Conservation (phyloP, 2,329 filamentous ascomycete species). For the Fusarium citri region DNA sequence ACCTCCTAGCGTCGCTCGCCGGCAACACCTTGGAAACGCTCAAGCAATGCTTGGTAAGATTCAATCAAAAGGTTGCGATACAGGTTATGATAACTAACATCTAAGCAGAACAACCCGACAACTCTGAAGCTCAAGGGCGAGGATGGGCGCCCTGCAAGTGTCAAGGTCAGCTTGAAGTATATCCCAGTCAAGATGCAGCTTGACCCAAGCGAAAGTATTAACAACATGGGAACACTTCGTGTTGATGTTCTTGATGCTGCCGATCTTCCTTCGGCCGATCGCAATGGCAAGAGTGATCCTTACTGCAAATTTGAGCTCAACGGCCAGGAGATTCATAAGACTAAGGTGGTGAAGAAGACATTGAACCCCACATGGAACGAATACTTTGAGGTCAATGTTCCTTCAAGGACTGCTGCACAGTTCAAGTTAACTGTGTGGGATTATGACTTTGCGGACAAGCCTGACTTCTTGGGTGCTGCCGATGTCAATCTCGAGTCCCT, state of each 20-base stretch:
- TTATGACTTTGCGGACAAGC: constrained; percentile 96
- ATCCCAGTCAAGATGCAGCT: constrained; percentile 94
- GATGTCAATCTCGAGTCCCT: constrained; percentile 81
- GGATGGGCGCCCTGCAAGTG: constrained; percentile 75
- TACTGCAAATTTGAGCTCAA: constrained; percentile 96
- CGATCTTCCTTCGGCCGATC: constrained; percentile 91
- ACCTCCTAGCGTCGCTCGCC: constrained; percentile 82
- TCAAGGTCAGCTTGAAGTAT: constrained; percentile 94
- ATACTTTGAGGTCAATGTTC: constrained; percentile 85
- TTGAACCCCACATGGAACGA: constrained; percentile 96
- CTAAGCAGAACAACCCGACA: constrained; percentile 83
- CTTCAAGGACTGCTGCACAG: constrained; percentile 85
- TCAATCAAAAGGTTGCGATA: too few species aligned
- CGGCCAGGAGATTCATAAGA: constrained; percentile 92
- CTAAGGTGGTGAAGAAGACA: constrained; percentile 96
- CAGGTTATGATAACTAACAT: not conserved
- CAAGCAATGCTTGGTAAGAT: constrained; percentile 83
- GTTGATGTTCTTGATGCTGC: constrained; percentile 91
- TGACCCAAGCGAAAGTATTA: constrained; percentile 95
- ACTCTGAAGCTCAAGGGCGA: constrained; percentile 82
- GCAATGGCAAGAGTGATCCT: constrained; percentile 96
- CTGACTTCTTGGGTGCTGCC: constrained; percentile 86
- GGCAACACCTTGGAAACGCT: constrained; percentile 89
- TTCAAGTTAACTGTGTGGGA: constrained; percentile 89
- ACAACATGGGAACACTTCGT: constrained; percentile 95